These are phyloP conservation scores for Epipyxis sp. DNA, from an alignment of 108 stramenopile genomes.

Conservation along the genomic window DNA sequence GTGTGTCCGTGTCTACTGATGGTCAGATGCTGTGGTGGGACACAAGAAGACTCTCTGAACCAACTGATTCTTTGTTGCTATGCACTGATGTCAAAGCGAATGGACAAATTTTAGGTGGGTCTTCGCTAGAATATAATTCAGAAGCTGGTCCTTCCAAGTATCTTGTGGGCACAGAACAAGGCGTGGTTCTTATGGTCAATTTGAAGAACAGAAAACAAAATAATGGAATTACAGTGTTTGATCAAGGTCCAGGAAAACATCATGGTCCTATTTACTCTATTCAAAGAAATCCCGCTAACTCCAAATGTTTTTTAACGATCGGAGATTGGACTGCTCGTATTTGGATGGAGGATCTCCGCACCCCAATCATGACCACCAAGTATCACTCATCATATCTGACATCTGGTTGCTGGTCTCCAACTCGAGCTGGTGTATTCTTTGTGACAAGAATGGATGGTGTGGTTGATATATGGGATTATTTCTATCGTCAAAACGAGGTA, in stretches of 20 bases:
- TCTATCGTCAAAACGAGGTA: slow-evolving; percentile 75
- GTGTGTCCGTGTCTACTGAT: slow-evolving; percentile 74
- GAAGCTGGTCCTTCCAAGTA: slow-evolving; percentile 82
- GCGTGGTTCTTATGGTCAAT: slow-evolving; percentile 71
- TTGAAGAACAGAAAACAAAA: slow-evolving; percentile 56
- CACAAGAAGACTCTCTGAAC: slow-evolving; percentile 71
- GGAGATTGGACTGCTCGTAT: slow-evolving; percentile 83
- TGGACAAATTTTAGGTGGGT: slow-evolving; percentile 61
- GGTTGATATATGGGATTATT: slow-evolving; percentile 77
- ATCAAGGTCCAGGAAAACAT: slow-evolving; percentile 70
- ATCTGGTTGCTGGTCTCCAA: slow-evolving; percentile 76
- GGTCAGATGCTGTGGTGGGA: slow-evolving; percentile 75
- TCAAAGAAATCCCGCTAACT: slow-evolving; percentile 74
- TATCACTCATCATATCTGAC: slow-evolving; percentile 72
- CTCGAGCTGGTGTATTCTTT: slow-evolving; percentile 80
- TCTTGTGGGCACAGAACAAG: slow-evolving; percentile 80
- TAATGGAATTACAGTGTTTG: slow-evolving; percentile 73
- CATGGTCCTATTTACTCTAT: slow-evolving; percentile 78
- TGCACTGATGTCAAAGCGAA: slow-evolving; percentile 60
- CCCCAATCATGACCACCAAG: slow-evolving; percentile 75
- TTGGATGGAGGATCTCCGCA: slow-evolving; percentile 75
- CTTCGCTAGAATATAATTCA: slow-evolving; percentile 73
- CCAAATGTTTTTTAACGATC: slow-evolving; percentile 77
- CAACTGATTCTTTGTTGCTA: slow-evolving; percentile 62
- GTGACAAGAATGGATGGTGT: slow-evolving; percentile 75